Base-by-base conservation (phyloP, 352 stramenopile species). In the Pythium insidiosum region DNA sequence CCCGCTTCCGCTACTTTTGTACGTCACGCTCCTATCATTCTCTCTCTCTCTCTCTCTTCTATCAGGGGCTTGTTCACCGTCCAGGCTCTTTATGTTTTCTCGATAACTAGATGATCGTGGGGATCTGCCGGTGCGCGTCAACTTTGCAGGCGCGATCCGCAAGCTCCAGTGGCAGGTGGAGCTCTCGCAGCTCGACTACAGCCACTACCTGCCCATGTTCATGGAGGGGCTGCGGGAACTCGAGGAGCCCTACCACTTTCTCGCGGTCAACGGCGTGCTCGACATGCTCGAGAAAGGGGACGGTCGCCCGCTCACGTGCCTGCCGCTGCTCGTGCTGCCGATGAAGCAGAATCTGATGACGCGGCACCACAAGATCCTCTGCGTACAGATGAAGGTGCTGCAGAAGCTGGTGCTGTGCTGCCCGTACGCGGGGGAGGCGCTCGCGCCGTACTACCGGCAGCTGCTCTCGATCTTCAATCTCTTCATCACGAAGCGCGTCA, bases 371-470 rank as follows among this genome's bases (percentile, higher is more conserved):
- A 68, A 60, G 7, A 76, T 93, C 38, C 56, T 92, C 7, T 92
- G 73, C 43, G 47, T 82, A 47, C 73, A 86, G 47, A 78, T 88
- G 60, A 83, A 88, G 38, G 72, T 89, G 33, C 40, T 92, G 20
- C 74, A 92, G 51, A 67, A 69, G 38, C 71, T 90, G 38, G 68
- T 92, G 35, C 61, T 60, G 11, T 66, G 58, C 47, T 88, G 74
- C 49, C 65, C 68, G 36, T 88, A 75, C 54, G 74, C 92, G 0
- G 90, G 90, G 5, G 76, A 94, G 47, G 87, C 82, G 20, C 73
- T 97, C 16, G 87, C 97, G 24, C 79, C 85, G 5, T 97, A 96
- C 66, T 97, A 96, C 50, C 82, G 88, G 6, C 84, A 96, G 49
- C 59, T 97, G 34, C 64, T 97, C 15, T 79, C 76, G n/a, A 66